phyloP scores from a whole-genome alignment of 352 stramenopile genomes.

The Phytophthora vignae region DNA sequence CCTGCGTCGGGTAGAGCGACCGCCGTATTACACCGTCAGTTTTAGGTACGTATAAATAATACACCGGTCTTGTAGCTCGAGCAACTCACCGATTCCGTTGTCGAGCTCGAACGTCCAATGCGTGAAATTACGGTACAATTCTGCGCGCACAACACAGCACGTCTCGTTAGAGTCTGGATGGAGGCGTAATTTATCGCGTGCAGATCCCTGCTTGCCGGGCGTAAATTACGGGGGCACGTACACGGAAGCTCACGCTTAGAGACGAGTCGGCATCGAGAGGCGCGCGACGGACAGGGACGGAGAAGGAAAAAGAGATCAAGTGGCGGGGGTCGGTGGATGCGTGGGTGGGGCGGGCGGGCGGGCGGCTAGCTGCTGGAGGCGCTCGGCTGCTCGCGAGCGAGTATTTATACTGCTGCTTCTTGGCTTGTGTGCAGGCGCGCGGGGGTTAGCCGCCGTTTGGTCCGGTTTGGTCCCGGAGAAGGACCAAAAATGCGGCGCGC shows the following conservation, averaged over 20 bases:
- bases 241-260: constrained; percentile 27
- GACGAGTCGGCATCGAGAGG: constrained; percentile 32
- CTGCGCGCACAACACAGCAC: neutral
- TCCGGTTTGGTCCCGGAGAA: constrained; percentile 26
- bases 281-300: neutral
- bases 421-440: constrained; percentile 33
- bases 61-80: neutral
- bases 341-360: neutral
- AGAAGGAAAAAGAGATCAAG: constrained; percentile 1
- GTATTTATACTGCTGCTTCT: constrained; percentile 44
- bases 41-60: neutral
- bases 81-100: constrained; percentile 11
- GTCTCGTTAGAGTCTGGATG: constrained; percentile 8
- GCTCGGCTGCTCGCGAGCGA: constrained; percentile 5
- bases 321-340: neutral
- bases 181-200: neutral
- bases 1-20: neutral
- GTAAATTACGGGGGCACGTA: constrained; percentile 6
- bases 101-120: constrained; percentile 13
- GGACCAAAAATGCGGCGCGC: constrained; percentile 9
- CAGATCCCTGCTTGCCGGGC: neutral
- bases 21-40: neutral
- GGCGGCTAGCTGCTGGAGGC: neutral
- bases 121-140: constrained; percentile 12
- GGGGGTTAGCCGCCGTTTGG: constrained; percentile 24